Evolutionary conservation across 2,329 filamentous ascomycete species (phyloP).

Genomic region (Alternaria atra): DNA sequence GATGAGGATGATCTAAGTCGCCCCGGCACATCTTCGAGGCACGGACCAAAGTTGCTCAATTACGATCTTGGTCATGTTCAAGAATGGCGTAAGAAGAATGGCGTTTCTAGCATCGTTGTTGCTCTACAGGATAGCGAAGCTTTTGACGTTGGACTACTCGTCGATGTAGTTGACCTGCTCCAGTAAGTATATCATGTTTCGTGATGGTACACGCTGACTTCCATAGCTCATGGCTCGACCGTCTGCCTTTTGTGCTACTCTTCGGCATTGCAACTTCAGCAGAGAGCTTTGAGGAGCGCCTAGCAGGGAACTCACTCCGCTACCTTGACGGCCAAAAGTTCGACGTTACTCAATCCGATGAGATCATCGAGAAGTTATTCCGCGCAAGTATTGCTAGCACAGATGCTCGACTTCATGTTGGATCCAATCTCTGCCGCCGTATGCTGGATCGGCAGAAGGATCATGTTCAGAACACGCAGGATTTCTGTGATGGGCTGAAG

Average conservation of each 20-base stretch:
- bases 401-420: constrained; percentile 68
- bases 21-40: constrained; percentile 28
- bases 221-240: constrained; percentile 71
- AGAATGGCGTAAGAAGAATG: constrained; percentile 64
- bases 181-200: constrained; percentile 59
- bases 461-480: constrained; percentile 78
- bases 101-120: constrained; percentile 70
- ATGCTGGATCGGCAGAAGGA: constrained; percentile 78
- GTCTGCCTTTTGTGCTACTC: constrained; percentile 78
- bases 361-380: constrained; percentile 78
- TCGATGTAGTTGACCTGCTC: constrained; percentile 74
- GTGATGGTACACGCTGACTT: constrained; percentile 28
- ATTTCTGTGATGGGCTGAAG: constrained; percentile 74
- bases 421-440: constrained; percentile 68
- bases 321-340: constrained; percentile 76
- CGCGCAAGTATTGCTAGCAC: constrained; percentile 68
- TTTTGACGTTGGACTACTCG: constrained; percentile 76
- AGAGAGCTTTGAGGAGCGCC: constrained; percentile 77
- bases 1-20: constrained; percentile 53
- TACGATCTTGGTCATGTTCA: constrained; percentile 80
- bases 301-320: constrained; percentile 73
- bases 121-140: constrained; percentile 84
- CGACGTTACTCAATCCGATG: constrained; percentile 76
- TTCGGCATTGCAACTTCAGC: constrained; percentile 85
- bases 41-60: constrained; percentile 74